Conservation (phyloP, 1,284 basidiomycete species). For the Cutaneotrichosporon sp. region DNA sequence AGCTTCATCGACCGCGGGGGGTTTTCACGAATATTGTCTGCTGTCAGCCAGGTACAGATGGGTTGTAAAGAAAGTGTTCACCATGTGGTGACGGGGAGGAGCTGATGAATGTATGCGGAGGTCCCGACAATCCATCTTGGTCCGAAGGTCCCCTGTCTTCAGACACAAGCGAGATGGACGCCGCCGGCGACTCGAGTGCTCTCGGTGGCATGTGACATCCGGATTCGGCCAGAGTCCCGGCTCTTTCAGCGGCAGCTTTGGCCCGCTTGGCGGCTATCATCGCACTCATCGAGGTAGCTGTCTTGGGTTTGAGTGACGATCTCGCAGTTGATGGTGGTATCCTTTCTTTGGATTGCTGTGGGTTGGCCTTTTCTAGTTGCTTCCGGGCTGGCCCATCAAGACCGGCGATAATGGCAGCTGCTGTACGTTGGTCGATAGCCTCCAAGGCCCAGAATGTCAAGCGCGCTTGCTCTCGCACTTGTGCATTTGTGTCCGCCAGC, state of each 20-base stretch:
- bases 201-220: no score
- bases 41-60: no score
- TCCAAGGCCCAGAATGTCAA: slow-evolving; percentile 76
- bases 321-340: background rate
- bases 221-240: no score
- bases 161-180: no score
- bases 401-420: slow-evolving; percentile 52
- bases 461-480: slow-evolving; percentile 70
- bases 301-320: slow-evolving; percentile 6
- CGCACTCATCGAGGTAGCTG: slow-evolving; percentile 23
- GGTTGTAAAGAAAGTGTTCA: no score
- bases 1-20: no score
- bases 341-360: slow-evolving; percentile 31
- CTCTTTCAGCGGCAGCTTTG: slow-evolving; percentile 28
- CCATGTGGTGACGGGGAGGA: no score
- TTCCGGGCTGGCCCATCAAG: slow-evolving; percentile 70
- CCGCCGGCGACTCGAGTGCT: no score
- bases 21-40: no score
- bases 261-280: slow-evolving; percentile 39
- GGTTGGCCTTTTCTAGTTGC: slow-evolving; percentile 78
- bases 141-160: no score
- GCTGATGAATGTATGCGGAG: no score
- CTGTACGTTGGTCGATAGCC: slow-evolving; percentile 66
- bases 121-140: no score
- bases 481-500: slow-evolving; percentile 71